Evolutionary conservation across 1,284 basidiomycete genomes (phyloP), one percentile per base, ranked within the genome.

Genomic region (Wallemia hederae): DNA sequence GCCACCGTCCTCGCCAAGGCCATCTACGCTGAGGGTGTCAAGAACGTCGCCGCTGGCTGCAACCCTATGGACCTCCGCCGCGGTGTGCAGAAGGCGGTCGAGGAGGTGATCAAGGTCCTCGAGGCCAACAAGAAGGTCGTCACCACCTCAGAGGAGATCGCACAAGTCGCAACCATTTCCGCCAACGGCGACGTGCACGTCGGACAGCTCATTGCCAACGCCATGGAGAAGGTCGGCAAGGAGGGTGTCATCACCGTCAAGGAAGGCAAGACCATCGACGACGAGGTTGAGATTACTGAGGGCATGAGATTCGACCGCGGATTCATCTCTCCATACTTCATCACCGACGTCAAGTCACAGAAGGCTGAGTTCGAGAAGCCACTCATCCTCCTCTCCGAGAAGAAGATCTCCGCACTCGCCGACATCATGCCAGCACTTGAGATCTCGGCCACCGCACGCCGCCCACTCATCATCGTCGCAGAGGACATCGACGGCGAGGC

Each of bases 201-300:
- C 66, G 92, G 92, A 61, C 81, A 83, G 71, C 80, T 98, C 69
- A 97, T 97, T 72, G 90, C 92, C n/a, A 88, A 90, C 69, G 92
- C 92, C 1, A 97, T 97, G 92, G 92, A 97, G 75, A 96, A 96
- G 74, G 92, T 97, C 64, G 92, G 92, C 71, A 96, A 96, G 76
- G 92, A 98, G 74, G 92, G 92, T 72, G 92, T 97, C 70, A 97
- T 98, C 76, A 98, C 92, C 63, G 91, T 98, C 72, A 96, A 94
- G 77, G 92, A 97, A 74, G 92, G 92, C 61, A 81, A 84, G 65
- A 97, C 92, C 15, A 92, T 92, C 66, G 89, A 96, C 68, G 92
- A 98, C 24, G 72, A 96, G 75, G 97, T 97, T 70, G 92, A 98
- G 73, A 91, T 98, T 70, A 97, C 92, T 28, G 92, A 98, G 75